Percentiles rank a stretch among this genome's conserved stretches.
phyloP scores from a whole-genome alignment of 1,284 basidiomycete species.

The Flammula alnicola region DNA sequence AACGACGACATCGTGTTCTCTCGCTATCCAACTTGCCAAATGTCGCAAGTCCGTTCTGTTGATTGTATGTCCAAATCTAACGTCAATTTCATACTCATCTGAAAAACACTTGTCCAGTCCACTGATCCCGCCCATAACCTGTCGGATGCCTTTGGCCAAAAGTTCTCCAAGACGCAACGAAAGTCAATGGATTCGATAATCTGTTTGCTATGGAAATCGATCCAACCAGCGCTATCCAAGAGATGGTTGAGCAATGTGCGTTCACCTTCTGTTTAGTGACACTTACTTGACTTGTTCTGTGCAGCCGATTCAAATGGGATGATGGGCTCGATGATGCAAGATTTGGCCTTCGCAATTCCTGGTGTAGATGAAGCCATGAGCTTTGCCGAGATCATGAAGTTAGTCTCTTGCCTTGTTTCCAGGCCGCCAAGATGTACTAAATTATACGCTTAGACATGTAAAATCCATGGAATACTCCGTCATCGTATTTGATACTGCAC shows the following conservation, averaged over 20 bases:
- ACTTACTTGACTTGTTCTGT: background rate
- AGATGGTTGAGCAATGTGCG: constrained; percentile 98
- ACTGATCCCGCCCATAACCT: constrained; percentile 99
- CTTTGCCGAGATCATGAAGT: constrained; percentile 99
- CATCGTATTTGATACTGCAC: constrained; percentile 99
- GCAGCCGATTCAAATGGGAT: constrained; percentile 89
- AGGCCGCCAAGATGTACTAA: background rate
- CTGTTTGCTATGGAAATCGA: constrained; percentile 99
- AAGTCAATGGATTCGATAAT: constrained; percentile 98
- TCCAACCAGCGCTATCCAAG: constrained; percentile 94
- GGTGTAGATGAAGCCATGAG: constrained; percentile 99
- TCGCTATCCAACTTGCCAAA: constrained; percentile 92
- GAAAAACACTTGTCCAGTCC: constrained; percentile 68
- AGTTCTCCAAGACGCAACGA: constrained; percentile 99
- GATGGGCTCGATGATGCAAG: constrained; percentile 99
- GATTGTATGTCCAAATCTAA: constrained; percentile 68
- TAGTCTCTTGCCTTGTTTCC: constrained; percentile 29
- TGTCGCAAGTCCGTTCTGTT: constrained; percentile 90
- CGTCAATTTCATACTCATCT: background rate
- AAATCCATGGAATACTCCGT: constrained; percentile 99
- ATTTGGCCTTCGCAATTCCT: constrained; percentile 97
- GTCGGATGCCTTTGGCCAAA: constrained; percentile 98
- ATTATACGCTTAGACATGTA: constrained; percentile 73
- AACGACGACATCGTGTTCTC: constrained; percentile 94
- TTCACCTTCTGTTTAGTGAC: constrained; percentile 14